Conservation (phyloP, 2,329 filamentous ascomycete species). For the Colletotrichum navitas region DNA sequence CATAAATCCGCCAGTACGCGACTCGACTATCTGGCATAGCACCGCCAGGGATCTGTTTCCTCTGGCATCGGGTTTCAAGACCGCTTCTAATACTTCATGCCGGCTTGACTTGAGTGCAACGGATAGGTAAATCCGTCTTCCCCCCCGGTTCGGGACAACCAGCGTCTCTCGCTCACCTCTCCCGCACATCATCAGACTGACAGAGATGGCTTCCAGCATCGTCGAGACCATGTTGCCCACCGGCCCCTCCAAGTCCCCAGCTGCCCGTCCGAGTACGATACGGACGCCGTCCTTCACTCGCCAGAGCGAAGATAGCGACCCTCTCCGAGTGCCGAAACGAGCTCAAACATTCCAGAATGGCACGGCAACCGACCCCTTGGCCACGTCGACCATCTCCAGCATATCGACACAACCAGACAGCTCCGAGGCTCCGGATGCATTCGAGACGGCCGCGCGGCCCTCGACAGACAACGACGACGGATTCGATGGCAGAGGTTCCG, state of each 20-base stretch:
- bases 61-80: slow-evolving; percentile 42
- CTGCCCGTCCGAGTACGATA: slow-evolving; percentile 49
- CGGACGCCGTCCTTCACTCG: slow-evolving; percentile 50
- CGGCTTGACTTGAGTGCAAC: slow-evolving; percentile 33
- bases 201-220: slow-evolving; percentile 36
- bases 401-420: slow-evolving; percentile 42
- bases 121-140: slow-evolving; percentile 15
- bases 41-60: slow-evolving; percentile 38
- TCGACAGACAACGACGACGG: slow-evolving; percentile 59
- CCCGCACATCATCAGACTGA: slow-evolving; percentile 14
- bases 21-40: slow-evolving; percentile 29
- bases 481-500: slow-evolving; percentile 66
- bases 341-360: slow-evolving; percentile 62
- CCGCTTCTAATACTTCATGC: slow-evolving; percentile 34
- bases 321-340: slow-evolving; percentile 55
- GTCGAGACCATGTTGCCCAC: slow-evolving; percentile 51
- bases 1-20: slow-evolving; percentile 39
- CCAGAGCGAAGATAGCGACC: slow-evolving; percentile 50
- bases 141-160: background rate
- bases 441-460: slow-evolving; percentile 57
- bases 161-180: background rate
- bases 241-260: slow-evolving; percentile 47
- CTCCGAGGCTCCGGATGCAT: slow-evolving; percentile 58
- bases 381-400: slow-evolving; percentile 24
- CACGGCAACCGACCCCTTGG: slow-evolving; percentile 47